A percentile compares a stretch with the other conserved stretches of the same genome.
phyloP scores from a whole-genome alignment of 2,329 filamentous ascomycete species.

The Cladophialophora psammophila region DNA sequence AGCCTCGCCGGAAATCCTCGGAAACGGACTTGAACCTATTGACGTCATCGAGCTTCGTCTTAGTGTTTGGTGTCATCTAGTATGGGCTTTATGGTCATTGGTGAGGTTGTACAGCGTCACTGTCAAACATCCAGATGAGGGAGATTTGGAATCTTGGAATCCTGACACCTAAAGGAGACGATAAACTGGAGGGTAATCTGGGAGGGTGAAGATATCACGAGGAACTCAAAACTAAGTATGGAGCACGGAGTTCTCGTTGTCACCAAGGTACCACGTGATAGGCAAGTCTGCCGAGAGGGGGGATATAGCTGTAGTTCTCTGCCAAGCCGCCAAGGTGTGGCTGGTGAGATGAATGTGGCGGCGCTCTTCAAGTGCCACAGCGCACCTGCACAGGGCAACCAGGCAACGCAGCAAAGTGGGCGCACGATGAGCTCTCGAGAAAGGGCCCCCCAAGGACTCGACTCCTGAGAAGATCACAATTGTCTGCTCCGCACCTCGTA shows the following conservation, averaged over 20 bases:
- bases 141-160: neutral
- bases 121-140: neutral
- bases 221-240: no score
- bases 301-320: neutral
- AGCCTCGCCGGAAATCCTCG: constrained; percentile 18
- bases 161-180: neutral
- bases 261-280: no score
- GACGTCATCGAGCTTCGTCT: constrained; percentile 15
- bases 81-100: neutral
- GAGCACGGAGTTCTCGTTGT: no score
- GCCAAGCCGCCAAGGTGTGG: neutral
- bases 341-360: neutral
- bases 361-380: no score
- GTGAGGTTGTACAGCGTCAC: neutral
- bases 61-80: neutral
- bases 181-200: no score
- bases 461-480: neutral
- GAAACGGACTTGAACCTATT: constrained; percentile 4
- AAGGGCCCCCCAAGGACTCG: neutral
- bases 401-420: neutral
- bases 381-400: neutral
- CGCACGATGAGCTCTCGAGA: neutral
- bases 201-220: neutral
- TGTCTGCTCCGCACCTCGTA: no score
- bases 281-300: neutral